phyloP scores from a whole-genome alignment of 805 yeast genomes.

The Saccharomycopsis vini region DNA sequence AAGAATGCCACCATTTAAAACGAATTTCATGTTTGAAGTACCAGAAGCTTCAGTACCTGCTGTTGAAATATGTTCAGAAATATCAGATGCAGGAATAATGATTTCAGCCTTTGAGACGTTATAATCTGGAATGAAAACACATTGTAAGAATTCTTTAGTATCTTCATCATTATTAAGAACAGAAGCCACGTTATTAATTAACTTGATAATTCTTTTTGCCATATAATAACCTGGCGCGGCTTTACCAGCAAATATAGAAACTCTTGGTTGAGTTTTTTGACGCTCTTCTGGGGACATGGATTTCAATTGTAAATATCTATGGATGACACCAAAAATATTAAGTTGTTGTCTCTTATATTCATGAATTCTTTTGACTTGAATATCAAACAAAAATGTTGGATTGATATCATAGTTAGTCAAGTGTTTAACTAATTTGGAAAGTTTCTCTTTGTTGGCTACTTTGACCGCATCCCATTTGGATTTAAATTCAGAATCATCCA shows the following conservation, averaged over 20 bases:
- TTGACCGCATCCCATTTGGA: slow-evolving; percentile 65
- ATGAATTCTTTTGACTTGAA: slow-evolving; percentile 91
- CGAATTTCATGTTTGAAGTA: slow-evolving; percentile 93
- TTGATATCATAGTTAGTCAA: slow-evolving; percentile 51
- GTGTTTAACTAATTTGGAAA: slow-evolving; percentile 58
- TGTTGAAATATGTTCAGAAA: slow-evolving; percentile 89
- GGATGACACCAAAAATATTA: slow-evolving; percentile 82
- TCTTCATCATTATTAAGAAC: slow-evolving; percentile 74
- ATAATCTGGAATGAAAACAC: slow-evolving; percentile 84
- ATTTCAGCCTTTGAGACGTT: slow-evolving; percentile 92
- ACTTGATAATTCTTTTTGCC: slow-evolving; percentile 84
- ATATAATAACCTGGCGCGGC: slow-evolving; percentile 97
- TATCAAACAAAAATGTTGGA: slow-evolving; percentile 70
- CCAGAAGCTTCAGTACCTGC: slow-evolving; percentile 98
- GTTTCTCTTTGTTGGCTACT: slow-evolving; percentile 53
- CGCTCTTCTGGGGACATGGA: slow-evolving; percentile 55
- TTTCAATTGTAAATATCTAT: slow-evolving; percentile 73
- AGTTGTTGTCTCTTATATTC: slow-evolving; percentile 94
- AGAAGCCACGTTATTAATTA: slow-evolving; percentile 71
- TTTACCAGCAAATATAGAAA: slow-evolving; percentile 84
- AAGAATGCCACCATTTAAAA: slow-evolving; percentile 85
- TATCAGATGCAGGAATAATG: slow-evolving; percentile 81
- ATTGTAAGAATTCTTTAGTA: slow-evolving; percentile 69
- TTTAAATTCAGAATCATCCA: slow-evolving; percentile 63
- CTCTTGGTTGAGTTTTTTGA: slow-evolving; percentile 61